Base-by-base conservation (phyloP, 2,329 filamentous ascomycete species). In the Sporothrix pallida region DNA sequence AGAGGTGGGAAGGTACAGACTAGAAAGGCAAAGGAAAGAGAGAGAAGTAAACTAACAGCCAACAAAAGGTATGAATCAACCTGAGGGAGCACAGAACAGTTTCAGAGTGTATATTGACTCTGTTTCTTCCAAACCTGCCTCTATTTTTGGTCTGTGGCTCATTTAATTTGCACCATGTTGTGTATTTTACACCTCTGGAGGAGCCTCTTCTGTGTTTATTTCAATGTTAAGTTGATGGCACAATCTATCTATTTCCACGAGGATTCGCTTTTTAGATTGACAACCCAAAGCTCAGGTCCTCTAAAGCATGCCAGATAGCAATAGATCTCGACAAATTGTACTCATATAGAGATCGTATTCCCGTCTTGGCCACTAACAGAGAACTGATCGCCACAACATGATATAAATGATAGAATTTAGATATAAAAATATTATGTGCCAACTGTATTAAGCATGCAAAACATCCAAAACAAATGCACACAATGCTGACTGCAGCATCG, bases 1-100 rank as follows among this genome's bases (percentile, higher is more conserved):
- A 15, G 31, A 9, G 7, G 5, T 31, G 13, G 31, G 58, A 17
- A 42, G 31, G 37, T n/a, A 15, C 3, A 23, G 48, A 20, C 17
- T 48, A 31, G 20, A 31, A 12, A 23, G 63, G 23, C 2, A 58
- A 65, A 17, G 50, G 23, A n/a, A 13, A 65, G 20, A 60, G 23
- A n/a, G 17, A 70, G 4, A 65, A 17, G 26, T 26, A 26, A 56
- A 12, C 23, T 15, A 65, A 31, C 3, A 50, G 6, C 3, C 37
- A 70, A 42, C 5, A 48, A 26, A 48, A 31, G 23, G 7, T 2
- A 13, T 26, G 12, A 67, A 48, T 48, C 62, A 37, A 20, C n/a
- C 37, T 69, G 20, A 17, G 31, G 60, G 26, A 65, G 50, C 71
- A 72, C 46, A 72, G 26, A 62, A 56, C 58, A 50, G 60, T 54